Evolutionary conservation across 768 basidiomycete species (phyloP).

Genomic region (Amanita rimosa): DNA sequence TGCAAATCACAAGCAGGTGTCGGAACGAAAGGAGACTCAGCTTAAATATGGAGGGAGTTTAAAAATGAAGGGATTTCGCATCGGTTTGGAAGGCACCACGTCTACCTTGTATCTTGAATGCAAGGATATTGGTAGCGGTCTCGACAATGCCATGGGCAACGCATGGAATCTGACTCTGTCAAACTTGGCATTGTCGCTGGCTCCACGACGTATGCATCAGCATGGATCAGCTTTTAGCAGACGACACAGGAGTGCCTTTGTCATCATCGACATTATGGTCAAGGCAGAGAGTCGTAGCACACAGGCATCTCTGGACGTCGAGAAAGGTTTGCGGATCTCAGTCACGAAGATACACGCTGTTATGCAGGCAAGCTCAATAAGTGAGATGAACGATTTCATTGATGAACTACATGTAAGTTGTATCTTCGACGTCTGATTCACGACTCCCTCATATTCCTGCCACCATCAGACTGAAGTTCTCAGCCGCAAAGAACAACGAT

Average conservation of each 20-base stretch:
- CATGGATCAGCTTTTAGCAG: slow-evolving; percentile 37
- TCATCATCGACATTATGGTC: slow-evolving; percentile 63
- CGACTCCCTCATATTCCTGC: neutral
- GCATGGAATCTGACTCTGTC: slow-evolving; percentile 63
- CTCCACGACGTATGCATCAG: slow-evolving; percentile 34
- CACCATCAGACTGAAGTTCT: slow-evolving; percentile 65
- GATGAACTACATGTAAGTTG: slow-evolving; percentile 66
- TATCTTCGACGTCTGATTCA: neutral
- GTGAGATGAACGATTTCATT: slow-evolving; percentile 81
- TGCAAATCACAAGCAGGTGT: slow-evolving; percentile 12
- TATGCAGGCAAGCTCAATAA: slow-evolving; percentile 89
- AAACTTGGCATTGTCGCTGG: slow-evolving; percentile 77
- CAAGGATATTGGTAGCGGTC: slow-evolving; percentile 55
- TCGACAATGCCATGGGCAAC: slow-evolving; percentile 33
- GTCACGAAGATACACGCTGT: slow-evolving; percentile 82
- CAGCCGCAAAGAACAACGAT: slow-evolving; percentile 62
- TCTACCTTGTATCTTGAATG: slow-evolving; percentile 72
- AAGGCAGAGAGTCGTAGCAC: slow-evolving; percentile 16
- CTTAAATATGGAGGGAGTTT: slow-evolving; percentile 38
- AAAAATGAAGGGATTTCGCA: slow-evolving; percentile 70
- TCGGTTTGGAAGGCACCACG: slow-evolving; percentile 66
- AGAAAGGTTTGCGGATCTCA: slow-evolving; percentile 31
- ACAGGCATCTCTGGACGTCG: slow-evolving; percentile 12
- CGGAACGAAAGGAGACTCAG: slow-evolving; percentile 6
- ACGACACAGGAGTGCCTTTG: slow-evolving; percentile 68